Evolutionary conservation across 2,329 filamentous ascomycete genomes (phyloP), one percentile per base, ranked within the genome.

Genomic region (Fusarium denticulatum): DNA sequence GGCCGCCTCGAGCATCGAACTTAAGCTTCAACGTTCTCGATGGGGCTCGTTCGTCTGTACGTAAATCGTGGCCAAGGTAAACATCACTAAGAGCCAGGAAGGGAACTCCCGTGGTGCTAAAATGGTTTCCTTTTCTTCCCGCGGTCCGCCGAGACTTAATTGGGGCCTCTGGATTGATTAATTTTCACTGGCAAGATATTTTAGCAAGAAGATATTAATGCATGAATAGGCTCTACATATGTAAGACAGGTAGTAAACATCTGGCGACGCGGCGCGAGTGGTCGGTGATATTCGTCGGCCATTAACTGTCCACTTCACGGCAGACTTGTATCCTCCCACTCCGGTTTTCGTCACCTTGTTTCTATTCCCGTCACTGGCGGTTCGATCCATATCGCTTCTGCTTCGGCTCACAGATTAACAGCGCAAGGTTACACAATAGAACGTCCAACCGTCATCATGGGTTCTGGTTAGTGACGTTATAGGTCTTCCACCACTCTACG

Each of bases 31-130:
- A 46, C n/a, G 34, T 46, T 43, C 60, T 56, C 47, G 43, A 71
- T 64, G 66, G 70, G 53, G 28, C 59, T 37, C 18, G 34, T 70
- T 53, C 60, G 46, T 28, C 20, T 56, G 20, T 39, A 37, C 18
- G 28, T 37, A 40, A 43, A 24, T 40, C 47, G 46, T 30, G 40
- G 42, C 36, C 22, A 32, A 39, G 26, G 45, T 39, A 65, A 22
- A 45, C 40, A 43, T 43, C 50, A 52, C 63, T 57, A 67, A 62
- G 22, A 43, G 39, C 56, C 34, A 67, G 66, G 57, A 58, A 73
- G 70, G 70, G 70, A 71, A 56, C 66, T 73, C 70, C 70, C 70
- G 70, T 47, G 26, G 49, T 73, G 52, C 70, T 73, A 71, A 69
- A 56, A 56, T 60, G 56, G 36, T 64, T 61, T 57, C 55, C 37